A percentile compares a stretch with the other conserved stretches of the same genome.
phyloP scores from a whole-genome alignment of 371 early-diverging fungal species.

The Mortierella sp. region DNA sequence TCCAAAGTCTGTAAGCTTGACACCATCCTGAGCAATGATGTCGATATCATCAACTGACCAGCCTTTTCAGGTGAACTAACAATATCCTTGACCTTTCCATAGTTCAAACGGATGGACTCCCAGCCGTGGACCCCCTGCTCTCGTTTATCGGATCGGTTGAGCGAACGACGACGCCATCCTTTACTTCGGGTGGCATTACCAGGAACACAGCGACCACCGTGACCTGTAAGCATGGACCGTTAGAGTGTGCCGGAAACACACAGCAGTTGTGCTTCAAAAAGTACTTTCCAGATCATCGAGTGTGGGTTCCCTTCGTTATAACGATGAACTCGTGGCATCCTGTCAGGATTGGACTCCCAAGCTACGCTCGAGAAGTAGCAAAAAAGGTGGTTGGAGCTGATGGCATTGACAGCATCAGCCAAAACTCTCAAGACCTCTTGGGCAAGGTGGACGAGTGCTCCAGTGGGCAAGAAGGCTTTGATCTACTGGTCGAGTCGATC shows the following conservation, averaged over 20 bases:
- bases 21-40: too few species aligned
- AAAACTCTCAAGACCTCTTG: not conserved
- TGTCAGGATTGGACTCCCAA: constrained; percentile 25
- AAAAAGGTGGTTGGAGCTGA: constrained; percentile 3
- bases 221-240: constrained; percentile 57
- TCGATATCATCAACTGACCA: not conserved
- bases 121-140: constrained; percentile 28
- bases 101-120: constrained; percentile 23
- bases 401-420: not conserved
- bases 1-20: constrained; percentile 56
- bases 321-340: constrained; percentile 35
- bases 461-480: constrained; percentile 26
- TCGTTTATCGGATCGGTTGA: constrained; percentile 39
- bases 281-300: constrained; percentile 42
- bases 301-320: constrained; percentile 56
- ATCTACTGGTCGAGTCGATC: constrained; percentile 29
- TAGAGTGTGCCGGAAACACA: constrained; percentile 61
- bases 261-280: constrained; percentile 62
- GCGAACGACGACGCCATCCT: not conserved
- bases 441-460: constrained; percentile 17
- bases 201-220: constrained; percentile 15
- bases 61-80: not conserved
- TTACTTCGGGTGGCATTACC: not conserved
- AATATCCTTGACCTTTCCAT: not conserved
- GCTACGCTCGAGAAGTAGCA: constrained; percentile 35